These are phyloP conservation scores for Tephrocybe rancida DNA, from an alignment of 768 basidiomycete species.

Conservation along the genomic window DNA sequence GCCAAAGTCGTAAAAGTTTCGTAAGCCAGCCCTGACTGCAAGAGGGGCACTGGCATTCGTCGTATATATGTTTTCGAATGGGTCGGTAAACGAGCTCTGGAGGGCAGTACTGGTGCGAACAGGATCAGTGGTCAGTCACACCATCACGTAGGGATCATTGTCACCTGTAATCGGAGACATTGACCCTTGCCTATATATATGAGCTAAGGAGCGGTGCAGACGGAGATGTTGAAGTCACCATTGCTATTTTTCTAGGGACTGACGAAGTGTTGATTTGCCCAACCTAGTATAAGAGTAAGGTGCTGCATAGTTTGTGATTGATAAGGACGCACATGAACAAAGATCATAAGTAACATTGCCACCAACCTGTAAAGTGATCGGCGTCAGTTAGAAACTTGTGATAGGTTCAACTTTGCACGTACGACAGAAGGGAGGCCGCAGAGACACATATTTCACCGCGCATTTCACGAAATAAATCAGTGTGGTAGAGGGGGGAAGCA, in stretches of 20 bases:
- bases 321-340: slow-evolving; percentile 67
- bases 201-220: not conserved
- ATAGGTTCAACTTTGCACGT: slow-evolving; percentile 28
- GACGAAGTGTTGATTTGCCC: slow-evolving; percentile 81
- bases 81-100: slow-evolving; percentile 50
- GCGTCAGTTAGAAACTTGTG: slow-evolving; percentile 14
- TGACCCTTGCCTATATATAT: slow-evolving; percentile 57
- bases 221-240: slow-evolving; percentile 49
- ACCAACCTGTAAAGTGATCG: slow-evolving; percentile 38
- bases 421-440: slow-evolving; percentile 74
- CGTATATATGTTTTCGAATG: slow-evolving; percentile 68
- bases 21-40: slow-evolving; percentile 55
- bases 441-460: slow-evolving; percentile 80
- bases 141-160: slow-evolving; percentile 20
- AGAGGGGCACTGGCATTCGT: slow-evolving; percentile 65
- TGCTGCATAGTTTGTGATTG: slow-evolving; percentile 20
- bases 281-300: slow-evolving; percentile 48
- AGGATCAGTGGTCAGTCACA: slow-evolving; percentile 5
- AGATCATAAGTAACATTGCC: slow-evolving; percentile 70
- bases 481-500: slow-evolving; percentile 20
- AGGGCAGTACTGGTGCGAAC: slow-evolving; percentile 49
- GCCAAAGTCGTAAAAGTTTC: slow-evolving; percentile 77
- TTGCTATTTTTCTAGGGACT: slow-evolving; percentile 70
- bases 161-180: slow-evolving; percentile 74
- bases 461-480: slow-evolving; percentile 38